phyloP scores from a whole-genome alignment of 805 yeast genomes.

The Candida nemodendra region DNA sequence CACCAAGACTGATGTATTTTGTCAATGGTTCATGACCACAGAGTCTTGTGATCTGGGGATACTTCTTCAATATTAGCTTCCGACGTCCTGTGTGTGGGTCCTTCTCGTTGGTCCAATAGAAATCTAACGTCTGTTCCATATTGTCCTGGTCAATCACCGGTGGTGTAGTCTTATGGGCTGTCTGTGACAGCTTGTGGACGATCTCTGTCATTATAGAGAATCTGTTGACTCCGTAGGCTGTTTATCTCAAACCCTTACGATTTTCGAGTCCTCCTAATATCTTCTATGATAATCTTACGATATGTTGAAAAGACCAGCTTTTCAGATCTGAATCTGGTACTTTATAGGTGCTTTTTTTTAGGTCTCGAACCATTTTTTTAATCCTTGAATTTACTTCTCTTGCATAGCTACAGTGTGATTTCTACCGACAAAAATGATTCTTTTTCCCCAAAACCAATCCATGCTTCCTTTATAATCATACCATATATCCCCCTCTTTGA shows the following conservation, averaged over 20 bases:
- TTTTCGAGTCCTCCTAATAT: too few species aligned
- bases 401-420: too few species aligned
- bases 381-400: not conserved
- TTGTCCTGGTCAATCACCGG: constrained; percentile 24
- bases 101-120: constrained; percentile 77
- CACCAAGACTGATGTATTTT: constrained; percentile 66
- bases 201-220: constrained; percentile 24
- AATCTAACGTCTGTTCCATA: constrained; percentile 41
- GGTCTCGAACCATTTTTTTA: constrained; percentile 7
- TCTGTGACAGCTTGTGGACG: constrained; percentile 18
- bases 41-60: constrained; percentile 77
- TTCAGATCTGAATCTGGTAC: not conserved
- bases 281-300: too few species aligned
- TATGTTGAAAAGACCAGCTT: too few species aligned
- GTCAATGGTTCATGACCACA: constrained; percentile 87
- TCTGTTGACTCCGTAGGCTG: too few species aligned
- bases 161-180: constrained; percentile 23
- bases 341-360: not conserved
- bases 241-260: too few species aligned
- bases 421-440: too few species aligned
- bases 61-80: constrained; percentile 65
- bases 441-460: not conserved
- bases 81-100: constrained; percentile 83
- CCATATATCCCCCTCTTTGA: too few species aligned
- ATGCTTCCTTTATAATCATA: too few species aligned